A percentile compares a stretch with the other conserved stretches of the same genome.
Evolutionary conservation across 31 red algal genomes (phyloP).

Genomic region (Pterothamnion heteromorphum): DNA sequence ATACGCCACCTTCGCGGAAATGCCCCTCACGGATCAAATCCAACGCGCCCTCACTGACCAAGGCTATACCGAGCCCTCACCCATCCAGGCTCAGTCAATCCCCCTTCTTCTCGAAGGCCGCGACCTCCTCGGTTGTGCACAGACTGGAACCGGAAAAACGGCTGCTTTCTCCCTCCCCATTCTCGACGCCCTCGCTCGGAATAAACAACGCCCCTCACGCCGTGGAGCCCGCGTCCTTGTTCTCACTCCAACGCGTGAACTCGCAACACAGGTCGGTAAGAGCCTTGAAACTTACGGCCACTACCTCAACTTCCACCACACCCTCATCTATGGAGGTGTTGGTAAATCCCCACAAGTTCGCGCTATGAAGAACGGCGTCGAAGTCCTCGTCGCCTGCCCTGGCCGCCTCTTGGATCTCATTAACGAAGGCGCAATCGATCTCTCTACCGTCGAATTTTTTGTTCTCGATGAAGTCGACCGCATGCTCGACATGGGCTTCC

Average conservation of each 20-base stretch:
- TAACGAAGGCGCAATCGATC: constrained; percentile 85
- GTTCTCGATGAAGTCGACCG: constrained; percentile 97
- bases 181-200: constrained; percentile 68
- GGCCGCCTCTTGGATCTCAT: constrained; percentile 92
- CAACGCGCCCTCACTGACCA: constrained; percentile 92
- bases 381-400: constrained; percentile 91
- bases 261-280: constrained; percentile 89
- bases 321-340: constrained; percentile 74
- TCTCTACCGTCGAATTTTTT: constrained; percentile 67
- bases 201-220: constrained; percentile 40
- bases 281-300: constrained; percentile 76
- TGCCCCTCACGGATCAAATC: no score
- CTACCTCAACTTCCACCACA: constrained; percentile 57
- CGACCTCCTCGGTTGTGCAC: constrained; percentile 91
- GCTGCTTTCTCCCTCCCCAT: constrained; percentile 92
- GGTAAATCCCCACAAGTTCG: constrained; percentile 89
- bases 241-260: constrained; percentile 88
- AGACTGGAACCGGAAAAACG: constrained; percentile 95
- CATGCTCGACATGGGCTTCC: constrained; percentile 94
- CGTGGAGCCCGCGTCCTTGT: constrained; percentile 78
- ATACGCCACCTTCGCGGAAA: no score
- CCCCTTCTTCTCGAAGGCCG: constrained; percentile 69
- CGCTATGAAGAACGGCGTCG: constrained; percentile 82
- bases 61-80: constrained; percentile 65
- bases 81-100: constrained; percentile 80